A percentile compares a stretch with the other conserved stretches of the same genome.
phyloP scores from a whole-genome alignment of 176 grass and related monocot genomes.

The Aegilops speltoides region DNA sequence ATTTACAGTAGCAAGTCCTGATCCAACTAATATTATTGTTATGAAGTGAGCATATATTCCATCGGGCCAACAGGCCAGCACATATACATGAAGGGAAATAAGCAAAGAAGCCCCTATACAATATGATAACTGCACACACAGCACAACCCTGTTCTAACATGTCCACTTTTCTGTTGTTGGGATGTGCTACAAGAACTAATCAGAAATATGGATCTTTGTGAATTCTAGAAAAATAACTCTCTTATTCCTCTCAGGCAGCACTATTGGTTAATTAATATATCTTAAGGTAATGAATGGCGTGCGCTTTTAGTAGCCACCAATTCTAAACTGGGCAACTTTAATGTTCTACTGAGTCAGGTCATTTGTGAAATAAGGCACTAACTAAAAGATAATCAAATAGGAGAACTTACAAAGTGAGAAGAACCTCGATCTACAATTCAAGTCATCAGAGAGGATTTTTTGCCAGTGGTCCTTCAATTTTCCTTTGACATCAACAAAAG shows the following conservation, averaged over 20 bases:
- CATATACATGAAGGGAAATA: too few species aligned
- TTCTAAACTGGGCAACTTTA: not conserved
- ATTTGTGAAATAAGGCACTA: not conserved
- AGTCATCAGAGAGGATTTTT: constrained; percentile 29
- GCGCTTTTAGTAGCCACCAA: not conserved
- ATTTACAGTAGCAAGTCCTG: not conserved
- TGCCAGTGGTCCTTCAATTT: constrained; percentile 69
- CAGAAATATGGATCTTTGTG: not conserved
- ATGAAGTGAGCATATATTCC: too few species aligned
- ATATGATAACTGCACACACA: too few species aligned
- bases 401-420: constrained; percentile 70
- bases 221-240: not conserved
- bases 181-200: not conserved
- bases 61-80: too few species aligned
- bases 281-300: not conserved
- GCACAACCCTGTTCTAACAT: too few species aligned
- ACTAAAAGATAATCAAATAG: not conserved
- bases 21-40: constrained; percentile 9
- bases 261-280: not conserved
- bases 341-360: not conserved
- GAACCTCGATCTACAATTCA: constrained; percentile 53
- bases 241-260: not conserved
- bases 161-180: not conserved
- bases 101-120: too few species aligned
- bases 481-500: constrained; percentile 44